Evolutionary conservation across 1,284 basidiomycete species (phyloP), one percentile per base, ranked within the genome.

Genomic region (Pseudozyma sp.): DNA sequence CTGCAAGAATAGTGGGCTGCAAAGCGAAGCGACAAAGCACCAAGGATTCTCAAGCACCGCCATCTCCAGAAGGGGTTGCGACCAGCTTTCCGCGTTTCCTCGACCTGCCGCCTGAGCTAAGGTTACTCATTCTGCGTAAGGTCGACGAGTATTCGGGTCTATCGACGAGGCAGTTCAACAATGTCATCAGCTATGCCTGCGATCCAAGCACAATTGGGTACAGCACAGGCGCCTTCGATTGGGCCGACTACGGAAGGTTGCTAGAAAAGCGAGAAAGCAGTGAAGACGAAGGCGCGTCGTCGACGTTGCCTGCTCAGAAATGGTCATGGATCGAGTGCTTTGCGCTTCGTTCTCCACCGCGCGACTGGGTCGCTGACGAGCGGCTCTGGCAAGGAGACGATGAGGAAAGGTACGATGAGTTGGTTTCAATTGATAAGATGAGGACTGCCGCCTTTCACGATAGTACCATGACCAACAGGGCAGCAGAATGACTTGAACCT

Each of bases 251-350:
- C 13, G 16, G 43, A 18, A 45, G 35, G 8, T 18, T 12, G 13
- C n/a, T 10, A 0, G n/a, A 21, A 8, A 16, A 14, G 19, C 11
- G 31, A 14, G 18, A 31, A 18, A 12, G n/a, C n/a, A 11, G 21
- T 35, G 14, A 9, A 5, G 43, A 9, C 5, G 12, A 4, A 18
- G 21, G 16, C 4, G 8, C 18, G 1, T 44, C 31, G 16, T 16
- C 45, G 16, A 60, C 68, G 16, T 39, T 69, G 1, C 71, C 71
- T 1, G 61, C 58, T 16, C 44, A 31, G 31, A 47, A 3, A 11
- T 74, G 71, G 71, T 62, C 58, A 3, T 74, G 71, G 71, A 13
- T 3, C 8, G 62, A 69, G 18, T 74, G 66, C 47, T 74, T 74
- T 13, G n/a, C 13, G 3, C 18, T 21, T 8, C 62, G 66, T 2